phyloP scores from a whole-genome alignment of 148 eudicot species.

The Rhododendron mucronatum region DNA sequence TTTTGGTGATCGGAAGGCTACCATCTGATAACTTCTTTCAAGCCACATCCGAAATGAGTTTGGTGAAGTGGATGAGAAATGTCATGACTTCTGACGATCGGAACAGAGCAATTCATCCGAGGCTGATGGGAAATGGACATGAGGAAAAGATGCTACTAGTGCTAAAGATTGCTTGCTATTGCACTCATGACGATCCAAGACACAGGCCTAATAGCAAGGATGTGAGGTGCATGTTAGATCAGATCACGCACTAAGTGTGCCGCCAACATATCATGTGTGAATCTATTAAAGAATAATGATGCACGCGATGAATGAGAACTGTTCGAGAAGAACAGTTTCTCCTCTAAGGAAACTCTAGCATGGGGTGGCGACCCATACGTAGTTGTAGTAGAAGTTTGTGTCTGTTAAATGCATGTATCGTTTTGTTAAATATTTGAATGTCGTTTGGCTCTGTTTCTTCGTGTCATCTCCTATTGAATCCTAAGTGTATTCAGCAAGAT shows the following conservation, averaged over 20 bases:
- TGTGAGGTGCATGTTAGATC: conserved; percentile 66
- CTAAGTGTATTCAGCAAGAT: neutral
- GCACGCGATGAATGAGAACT: neutral
- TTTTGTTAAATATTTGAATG: neutral
- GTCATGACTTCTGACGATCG: conserved; percentile 67
- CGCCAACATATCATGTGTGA: neutral
- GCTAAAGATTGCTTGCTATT: conserved; percentile 83
- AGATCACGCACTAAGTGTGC: conserved; percentile 25
- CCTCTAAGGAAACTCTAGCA: neutral
- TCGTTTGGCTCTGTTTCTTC: neutral
- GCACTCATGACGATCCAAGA: conserved; percentile 73
- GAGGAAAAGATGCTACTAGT: conserved; percentile 91
- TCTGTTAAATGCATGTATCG: neutral
- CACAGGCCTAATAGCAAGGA: conserved; percentile 95
- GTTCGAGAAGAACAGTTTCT: neutral
- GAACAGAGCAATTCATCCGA: conserved; percentile 56
- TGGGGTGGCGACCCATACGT: neutral
- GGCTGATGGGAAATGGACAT: conserved; percentile 59
- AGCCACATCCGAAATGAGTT: conserved; percentile 47
- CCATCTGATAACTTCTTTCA: conserved; percentile 71
- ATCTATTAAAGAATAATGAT: neutral
- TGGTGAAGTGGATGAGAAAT: conserved; percentile 81
- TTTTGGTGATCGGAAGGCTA: conserved; percentile 66
- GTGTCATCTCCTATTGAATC: neutral
- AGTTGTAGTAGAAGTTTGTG: neutral